These are phyloP conservation scores for Candida railenensis DNA, from an alignment of 805 yeast genomes.

Conservation along the genomic window DNA sequence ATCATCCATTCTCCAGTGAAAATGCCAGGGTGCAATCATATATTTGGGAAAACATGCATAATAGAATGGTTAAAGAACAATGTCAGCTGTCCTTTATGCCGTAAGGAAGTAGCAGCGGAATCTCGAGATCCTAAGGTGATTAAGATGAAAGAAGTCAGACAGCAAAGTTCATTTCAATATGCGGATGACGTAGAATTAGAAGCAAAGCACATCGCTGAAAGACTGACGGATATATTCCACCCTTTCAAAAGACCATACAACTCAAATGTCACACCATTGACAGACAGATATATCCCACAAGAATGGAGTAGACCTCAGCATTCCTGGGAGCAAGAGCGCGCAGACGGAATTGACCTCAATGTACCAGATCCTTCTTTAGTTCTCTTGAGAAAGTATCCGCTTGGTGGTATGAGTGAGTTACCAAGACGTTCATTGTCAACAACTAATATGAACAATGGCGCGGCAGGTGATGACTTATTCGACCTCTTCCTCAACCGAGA, in stretches of 20 bases:
- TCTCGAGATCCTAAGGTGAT: conserved; percentile 16
- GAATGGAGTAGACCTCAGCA: conserved; percentile 22
- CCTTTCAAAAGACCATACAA: conserved; percentile 36
- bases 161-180: conserved; percentile 10
- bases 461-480: not conserved
- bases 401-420: conserved; percentile 13
- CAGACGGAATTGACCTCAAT: not conserved
- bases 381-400: conserved; percentile 29
- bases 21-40: conserved; percentile 43
- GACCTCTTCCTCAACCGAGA: not conserved
- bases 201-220: conserved; percentile 22
- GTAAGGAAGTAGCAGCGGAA: conserved; percentile 33
- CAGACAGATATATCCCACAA: conserved; percentile 36
- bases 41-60: conserved; percentile 41
- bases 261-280: conserved; percentile 36
- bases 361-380: conserved; percentile 25
- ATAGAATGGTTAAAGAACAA: conserved; percentile 40
- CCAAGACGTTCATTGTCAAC: not conserved
- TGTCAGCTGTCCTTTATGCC: conserved; percentile 43
- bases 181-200: conserved; percentile 11
- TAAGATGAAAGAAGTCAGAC: conserved; percentile 12
- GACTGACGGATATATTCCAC: conserved; percentile 36
- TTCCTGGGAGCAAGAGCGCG: conserved; percentile 1
- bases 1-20: conserved; percentile 32
- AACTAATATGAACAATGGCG: not conserved